Base-by-base conservation (phyloP, 2,329 filamentous ascomycete species). In the Botrytis elliptica region DNA sequence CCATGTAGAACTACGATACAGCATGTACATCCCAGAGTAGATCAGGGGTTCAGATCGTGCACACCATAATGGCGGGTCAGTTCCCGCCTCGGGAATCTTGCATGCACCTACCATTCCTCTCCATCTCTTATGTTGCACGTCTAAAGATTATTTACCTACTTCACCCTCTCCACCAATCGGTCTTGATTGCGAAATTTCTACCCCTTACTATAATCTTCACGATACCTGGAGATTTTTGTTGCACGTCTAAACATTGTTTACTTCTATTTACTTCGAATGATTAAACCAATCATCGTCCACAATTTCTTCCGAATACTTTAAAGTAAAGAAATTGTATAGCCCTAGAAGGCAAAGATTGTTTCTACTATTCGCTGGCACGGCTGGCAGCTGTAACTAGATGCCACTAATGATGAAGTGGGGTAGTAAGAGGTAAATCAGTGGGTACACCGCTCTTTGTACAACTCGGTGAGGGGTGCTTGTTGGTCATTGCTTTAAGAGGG, bases 231-330 rank as follows among this genome's bases (percentile, higher is more conserved):
- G 18, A 6, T 44, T 29, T 64, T 29, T 67, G 64, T 67, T 67
- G 64, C 64, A 67, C 4, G 29, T 67, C 64, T 67, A 10, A 16
- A 52, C 16, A 52, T 67, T 67, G 64, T 67, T 67, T 52, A 67
- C 62, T 29, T 44, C 42, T 46, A 42, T 64, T 64, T 64, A 64
- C 64, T 38, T 40, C 12, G 46, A 4, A 40, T 9, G 9, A 52
- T 3, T n/a, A 4, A 52, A 40, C 65, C 46, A 68, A 68, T 68
- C 25, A 40, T 18, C 14, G 29, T 29, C 38, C 46, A 12, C 1
- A 5, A 20, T 67, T 67, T 36, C 22, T n/a, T 10, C 22, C 9
- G 18, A 18, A 10, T 38, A 33, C 14, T 38, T n/a, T 49, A 4
- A 67, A 18, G n/a, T 52, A 46, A 67, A 67, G 64, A 29, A 67